phyloP scores from a whole-genome alignment of 2,329 filamentous ascomycete genomes.

The Fusarium austroafricanum region DNA sequence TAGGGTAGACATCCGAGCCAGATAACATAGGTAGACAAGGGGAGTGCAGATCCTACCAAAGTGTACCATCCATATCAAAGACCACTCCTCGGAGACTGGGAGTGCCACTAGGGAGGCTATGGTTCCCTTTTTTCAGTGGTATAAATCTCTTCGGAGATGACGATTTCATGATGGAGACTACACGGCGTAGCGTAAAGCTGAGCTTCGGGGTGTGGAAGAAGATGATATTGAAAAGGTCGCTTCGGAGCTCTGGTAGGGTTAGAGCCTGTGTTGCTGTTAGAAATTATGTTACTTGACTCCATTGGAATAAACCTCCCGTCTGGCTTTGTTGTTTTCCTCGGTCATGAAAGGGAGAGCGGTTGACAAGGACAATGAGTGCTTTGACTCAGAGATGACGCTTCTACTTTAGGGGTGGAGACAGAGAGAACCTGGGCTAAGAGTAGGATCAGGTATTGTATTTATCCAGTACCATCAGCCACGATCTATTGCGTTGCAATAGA shows the following conservation, averaged over 20 bases:
- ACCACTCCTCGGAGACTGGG: conserved; percentile 71
- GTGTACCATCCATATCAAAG: conserved; percentile 95
- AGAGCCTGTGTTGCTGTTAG: no score
- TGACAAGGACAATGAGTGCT: conserved; percentile 23
- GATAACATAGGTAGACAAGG: not conserved
- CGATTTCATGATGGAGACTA: conserved; percentile 58
- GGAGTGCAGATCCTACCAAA: conserved; percentile 73
- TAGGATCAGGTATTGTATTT: conserved; percentile 1
- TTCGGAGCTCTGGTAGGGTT: not conserved
- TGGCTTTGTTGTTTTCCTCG: not conserved
- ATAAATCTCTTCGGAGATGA: conserved; percentile 63
- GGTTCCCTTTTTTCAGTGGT: conserved; percentile 59
- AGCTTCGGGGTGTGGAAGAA: not conserved
- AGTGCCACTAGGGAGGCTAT: conserved; percentile 47
- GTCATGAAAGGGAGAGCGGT: conserved; percentile 1
- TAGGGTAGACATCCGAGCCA: conserved; percentile 15
- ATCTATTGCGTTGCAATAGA: not conserved
- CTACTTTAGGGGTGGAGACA: conserved; percentile 28
- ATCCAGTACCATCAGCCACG: not conserved
- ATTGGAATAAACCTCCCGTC: not conserved
- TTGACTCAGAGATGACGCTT: conserved; percentile 36
- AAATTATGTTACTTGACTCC: not conserved
- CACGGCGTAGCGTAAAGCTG: conserved; percentile 41
- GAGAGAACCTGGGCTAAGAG: conserved; percentile 21
- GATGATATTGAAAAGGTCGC: not conserved